Evolutionary conservation across 495 filamentous ascomycete genomes (phyloP).

Genomic region (Podospora fimiseda): DNA sequence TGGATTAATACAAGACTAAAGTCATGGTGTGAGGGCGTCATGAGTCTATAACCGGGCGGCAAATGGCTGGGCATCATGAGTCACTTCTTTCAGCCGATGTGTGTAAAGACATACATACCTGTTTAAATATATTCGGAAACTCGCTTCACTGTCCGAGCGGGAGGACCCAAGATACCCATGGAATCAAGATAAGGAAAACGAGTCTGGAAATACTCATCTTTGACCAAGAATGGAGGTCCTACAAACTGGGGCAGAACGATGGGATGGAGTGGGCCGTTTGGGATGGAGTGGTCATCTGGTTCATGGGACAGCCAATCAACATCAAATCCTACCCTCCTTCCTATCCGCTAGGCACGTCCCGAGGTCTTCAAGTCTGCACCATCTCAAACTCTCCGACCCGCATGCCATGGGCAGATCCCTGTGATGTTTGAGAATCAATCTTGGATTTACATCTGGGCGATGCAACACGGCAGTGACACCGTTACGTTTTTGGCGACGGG

Average conservation of each 20-base stretch:
- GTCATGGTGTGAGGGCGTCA: neutral
- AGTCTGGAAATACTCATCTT: neutral
- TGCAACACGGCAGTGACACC: neutral
- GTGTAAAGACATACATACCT: too few species aligned
- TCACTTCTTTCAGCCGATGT: too few species aligned
- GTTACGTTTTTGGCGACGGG: neutral
- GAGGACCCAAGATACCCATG: too few species aligned
- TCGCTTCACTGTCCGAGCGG: too few species aligned
- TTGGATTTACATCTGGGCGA: neutral
- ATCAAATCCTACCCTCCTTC: conserved; percentile 16
- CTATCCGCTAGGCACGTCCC: conserved; percentile 23
- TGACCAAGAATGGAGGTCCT: conserved; percentile 1
- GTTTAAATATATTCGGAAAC: too few species aligned
- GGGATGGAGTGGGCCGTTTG: conserved; percentile 5
- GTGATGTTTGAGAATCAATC: neutral
- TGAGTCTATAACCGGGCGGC: neutral
- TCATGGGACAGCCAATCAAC: conserved; percentile 23
- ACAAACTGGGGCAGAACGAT: neutral
- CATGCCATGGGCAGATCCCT: conserved; percentile 12
- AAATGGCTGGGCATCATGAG: neutral
- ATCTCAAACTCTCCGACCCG: conserved; percentile 24
- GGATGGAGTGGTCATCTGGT: conserved; percentile 24
- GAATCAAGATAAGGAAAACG: too few species aligned
- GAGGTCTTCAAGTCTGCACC: conserved; percentile 18
- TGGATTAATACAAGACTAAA: neutral